A percentile compares a stretch with the other conserved stretches of the same genome.
These are phyloP conservation scores for Nakazawaea wyomingensis DNA, from an alignment of 805 yeast genomes.

Conservation along the genomic window DNA sequence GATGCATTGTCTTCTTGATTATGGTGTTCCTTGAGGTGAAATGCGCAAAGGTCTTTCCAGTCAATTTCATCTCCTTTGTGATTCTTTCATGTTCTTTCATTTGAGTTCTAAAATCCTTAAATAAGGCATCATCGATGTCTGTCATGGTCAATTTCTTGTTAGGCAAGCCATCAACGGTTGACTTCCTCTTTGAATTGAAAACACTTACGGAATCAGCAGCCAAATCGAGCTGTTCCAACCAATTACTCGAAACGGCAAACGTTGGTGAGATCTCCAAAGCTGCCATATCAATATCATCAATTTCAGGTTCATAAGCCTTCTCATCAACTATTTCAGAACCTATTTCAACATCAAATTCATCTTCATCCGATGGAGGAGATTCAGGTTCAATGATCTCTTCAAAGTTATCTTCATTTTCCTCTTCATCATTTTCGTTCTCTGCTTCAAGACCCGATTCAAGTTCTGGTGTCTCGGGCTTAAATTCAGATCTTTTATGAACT, in stretches of 20 bases:
- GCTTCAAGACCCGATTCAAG: constrained; percentile 13
- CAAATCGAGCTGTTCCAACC: constrained; percentile 62
- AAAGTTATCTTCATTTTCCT: constrained; percentile 7
- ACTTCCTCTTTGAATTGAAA: constrained; percentile 18
- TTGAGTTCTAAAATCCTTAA: constrained; percentile 37
- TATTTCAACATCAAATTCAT: constrained; percentile 19
- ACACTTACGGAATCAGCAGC: constrained; percentile 40
- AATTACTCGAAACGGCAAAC: constrained; percentile 48
- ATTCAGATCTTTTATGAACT: constrained; percentile 10
- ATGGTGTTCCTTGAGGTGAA: constrained; percentile 9
- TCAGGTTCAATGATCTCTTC: constrained; percentile 9
- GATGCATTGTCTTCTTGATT: constrained; percentile 1
- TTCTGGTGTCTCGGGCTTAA: constrained; percentile 10
- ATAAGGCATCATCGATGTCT: constrained; percentile 43
- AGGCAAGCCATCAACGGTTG: constrained; percentile 7
- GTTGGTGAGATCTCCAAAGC: constrained; percentile 35
- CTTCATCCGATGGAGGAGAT: constrained; percentile 12
- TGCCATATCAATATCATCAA: constrained; percentile 40
- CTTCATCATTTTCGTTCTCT: constrained; percentile 11
- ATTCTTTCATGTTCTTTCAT: constrained; percentile 24
- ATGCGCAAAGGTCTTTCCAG: constrained; percentile 12
- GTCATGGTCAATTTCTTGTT: constrained; percentile 24
- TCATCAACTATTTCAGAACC: constrained; percentile 43
- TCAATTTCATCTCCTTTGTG: constrained; percentile 23
- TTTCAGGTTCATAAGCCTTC: constrained; percentile 67